Percentiles rank a stretch among this genome's conserved stretches.
phyloP scores from a whole-genome alignment of 768 basidiomycete species.

The Phallus indusiatus region DNA sequence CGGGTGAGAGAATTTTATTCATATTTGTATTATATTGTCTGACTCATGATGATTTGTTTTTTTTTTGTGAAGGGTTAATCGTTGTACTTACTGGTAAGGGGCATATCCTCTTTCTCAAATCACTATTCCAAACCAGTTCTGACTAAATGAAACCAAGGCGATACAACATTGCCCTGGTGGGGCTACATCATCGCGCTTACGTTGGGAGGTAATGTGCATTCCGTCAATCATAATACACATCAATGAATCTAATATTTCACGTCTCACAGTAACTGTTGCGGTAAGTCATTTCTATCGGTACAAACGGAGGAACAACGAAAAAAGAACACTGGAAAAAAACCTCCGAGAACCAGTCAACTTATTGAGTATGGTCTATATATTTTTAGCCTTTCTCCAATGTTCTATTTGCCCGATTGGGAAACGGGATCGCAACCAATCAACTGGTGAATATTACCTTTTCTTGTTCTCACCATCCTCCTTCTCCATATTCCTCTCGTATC shows the following conservation, averaged over 20 bases:
- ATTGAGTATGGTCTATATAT: constrained; percentile 7
- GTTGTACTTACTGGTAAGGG: constrained; percentile 29
- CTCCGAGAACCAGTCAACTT: background rate
- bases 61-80: constrained; percentile 38
- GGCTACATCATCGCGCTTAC: constrained; percentile 49
- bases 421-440: constrained; percentile 49
- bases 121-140: background rate
- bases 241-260: background rate
- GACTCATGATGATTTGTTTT: background rate
- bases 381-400: constrained; percentile 46
- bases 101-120: background rate
- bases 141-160: constrained; percentile 24
- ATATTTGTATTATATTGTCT: background rate
- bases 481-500: background rate
- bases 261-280: constrained; percentile 4
- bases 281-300: background rate
- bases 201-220: constrained; percentile 29
- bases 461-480: background rate
- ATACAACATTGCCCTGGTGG: constrained; percentile 56
- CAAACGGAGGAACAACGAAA: background rate
- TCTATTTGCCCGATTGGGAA: constrained; percentile 50
- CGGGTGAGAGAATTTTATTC: constrained; percentile 29
- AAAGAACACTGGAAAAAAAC: background rate
- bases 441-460: constrained; percentile 18
- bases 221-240: background rate